These are phyloP conservation scores for Vigna reflexopilosa DNA, from an alignment of 306 rosid genomes.

Conservation along the genomic window DNA sequence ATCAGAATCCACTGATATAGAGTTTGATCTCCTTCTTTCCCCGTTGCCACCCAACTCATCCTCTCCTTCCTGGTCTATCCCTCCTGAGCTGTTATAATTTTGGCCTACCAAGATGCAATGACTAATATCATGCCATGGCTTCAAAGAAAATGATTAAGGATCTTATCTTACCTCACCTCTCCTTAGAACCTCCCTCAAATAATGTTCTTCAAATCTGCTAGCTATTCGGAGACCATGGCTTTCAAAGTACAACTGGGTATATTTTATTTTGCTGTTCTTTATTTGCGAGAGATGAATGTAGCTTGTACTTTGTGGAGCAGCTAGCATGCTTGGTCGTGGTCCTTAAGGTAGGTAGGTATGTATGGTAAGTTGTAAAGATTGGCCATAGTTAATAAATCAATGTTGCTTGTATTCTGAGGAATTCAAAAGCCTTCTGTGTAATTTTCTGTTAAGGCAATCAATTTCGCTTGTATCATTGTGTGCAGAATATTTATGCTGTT, in stretches of 20 bases:
- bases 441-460: slow-evolving; percentile 53
- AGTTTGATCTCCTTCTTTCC: slow-evolving; percentile 44
- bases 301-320: slow-evolving; percentile 28
- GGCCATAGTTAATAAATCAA: slow-evolving; percentile 45
- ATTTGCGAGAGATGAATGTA: slow-evolving; percentile 4
- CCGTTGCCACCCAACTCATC: slow-evolving; percentile 63
- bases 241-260: slow-evolving; percentile 26
- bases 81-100: slow-evolving; percentile 87
- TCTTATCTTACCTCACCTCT: neutral
- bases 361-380: slow-evolving; percentile 29
- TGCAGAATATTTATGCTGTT: slow-evolving; percentile 67
- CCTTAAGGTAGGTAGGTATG: slow-evolving; percentile 23
- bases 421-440: slow-evolving; percentile 43
- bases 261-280: neutral
- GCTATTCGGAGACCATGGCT: slow-evolving; percentile 35
- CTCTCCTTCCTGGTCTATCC: slow-evolving; percentile 99
- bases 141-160: slow-evolving; percentile 18
- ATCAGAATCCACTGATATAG: slow-evolving; percentile 45
- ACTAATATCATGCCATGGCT: neutral
- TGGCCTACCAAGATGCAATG: slow-evolving; percentile 41
- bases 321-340: slow-evolving; percentile 45
- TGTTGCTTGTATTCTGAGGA: slow-evolving; percentile 39
- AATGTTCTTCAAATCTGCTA: slow-evolving; percentile 35
- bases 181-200: neutral
- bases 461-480: slow-evolving; percentile 65